Conservation (phyloP, 192 early-diverging fungal species). For the Podila clonocystis region DNA sequence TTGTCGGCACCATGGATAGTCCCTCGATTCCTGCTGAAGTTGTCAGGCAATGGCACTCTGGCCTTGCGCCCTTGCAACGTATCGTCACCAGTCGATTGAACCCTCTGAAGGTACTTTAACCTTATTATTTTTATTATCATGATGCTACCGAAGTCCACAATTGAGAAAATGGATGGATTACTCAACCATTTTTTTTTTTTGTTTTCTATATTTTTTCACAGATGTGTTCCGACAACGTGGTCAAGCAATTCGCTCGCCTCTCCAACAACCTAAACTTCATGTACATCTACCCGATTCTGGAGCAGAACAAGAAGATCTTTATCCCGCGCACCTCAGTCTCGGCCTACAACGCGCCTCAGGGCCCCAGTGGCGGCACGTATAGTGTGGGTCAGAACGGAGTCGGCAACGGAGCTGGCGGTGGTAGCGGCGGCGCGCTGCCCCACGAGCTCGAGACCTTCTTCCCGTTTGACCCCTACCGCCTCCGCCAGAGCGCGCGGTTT, state of each 20-base stretch:
- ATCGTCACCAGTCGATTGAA: conserved; percentile 80
- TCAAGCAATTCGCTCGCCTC: conserved; percentile 87
- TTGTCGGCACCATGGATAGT: conserved; percentile 45
- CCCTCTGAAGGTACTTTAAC: conserved; percentile 74
- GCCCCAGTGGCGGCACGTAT: conserved; percentile 12
- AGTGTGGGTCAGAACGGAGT: background rate
- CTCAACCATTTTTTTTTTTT: background rate
- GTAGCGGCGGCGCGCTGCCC: conserved; percentile 19
- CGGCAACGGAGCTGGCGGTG: conserved; percentile 1
- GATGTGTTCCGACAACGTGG: conserved; percentile 81
- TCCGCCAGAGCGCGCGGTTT: conserved; percentile 74
- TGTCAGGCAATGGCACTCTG: conserved; percentile 66
- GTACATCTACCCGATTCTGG: conserved; percentile 84
- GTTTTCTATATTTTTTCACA: conserved; percentile 3
- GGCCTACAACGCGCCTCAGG: background rate
- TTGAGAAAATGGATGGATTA: no score
- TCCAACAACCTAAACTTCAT: conserved; percentile 83
- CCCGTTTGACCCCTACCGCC: conserved; percentile 92
- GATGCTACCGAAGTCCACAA: background rate
- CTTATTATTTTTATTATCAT: conserved; percentile 4
- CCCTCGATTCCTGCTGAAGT: conserved; percentile 6
- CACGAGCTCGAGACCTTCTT: conserved; percentile 74
- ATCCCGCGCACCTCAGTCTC: conserved; percentile 11
- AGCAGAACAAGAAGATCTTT: conserved; percentile 66
- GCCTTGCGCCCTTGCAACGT: conserved; percentile 73